Conservation (phyloP, 495 filamentous ascomycete species). For the Penicillium argentinense region DNA sequence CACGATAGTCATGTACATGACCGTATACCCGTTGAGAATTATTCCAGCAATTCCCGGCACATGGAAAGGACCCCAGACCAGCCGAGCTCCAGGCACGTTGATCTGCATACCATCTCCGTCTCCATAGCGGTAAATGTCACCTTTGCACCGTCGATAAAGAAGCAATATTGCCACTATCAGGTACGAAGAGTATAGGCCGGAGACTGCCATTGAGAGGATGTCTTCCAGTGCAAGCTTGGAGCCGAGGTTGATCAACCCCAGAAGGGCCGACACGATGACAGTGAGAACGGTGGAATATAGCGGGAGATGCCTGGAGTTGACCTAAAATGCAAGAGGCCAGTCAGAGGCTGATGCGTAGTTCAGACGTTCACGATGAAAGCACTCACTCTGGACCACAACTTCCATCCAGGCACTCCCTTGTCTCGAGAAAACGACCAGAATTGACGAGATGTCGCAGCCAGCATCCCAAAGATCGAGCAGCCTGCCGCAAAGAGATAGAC, state of each 20-base stretch:
- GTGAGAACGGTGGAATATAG: constrained; percentile 17
- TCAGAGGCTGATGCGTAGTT: too few species aligned
- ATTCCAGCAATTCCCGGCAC: constrained; percentile 12
- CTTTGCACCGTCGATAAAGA: constrained; percentile 3
- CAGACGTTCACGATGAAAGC: not conserved
- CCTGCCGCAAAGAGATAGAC: constrained; percentile 44
- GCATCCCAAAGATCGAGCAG: constrained; percentile 42
- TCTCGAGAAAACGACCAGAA: constrained; percentile 44
- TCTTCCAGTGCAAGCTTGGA: constrained; percentile 44
- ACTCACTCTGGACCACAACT: constrained; percentile 1
- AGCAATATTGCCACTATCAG: not conserved
- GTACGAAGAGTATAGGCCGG: not conserved
- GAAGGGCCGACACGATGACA: constrained; percentile 40
- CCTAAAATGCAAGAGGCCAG: too few species aligned
- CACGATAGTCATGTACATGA: constrained; percentile 12
- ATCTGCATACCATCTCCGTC: not conserved
- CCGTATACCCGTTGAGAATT: constrained; percentile 5
- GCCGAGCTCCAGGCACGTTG: constrained; percentile 1
- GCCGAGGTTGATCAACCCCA: constrained; percentile 53
- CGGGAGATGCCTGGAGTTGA: not conserved
- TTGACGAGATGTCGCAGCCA: constrained; percentile 52
- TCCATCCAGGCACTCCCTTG: constrained; percentile 11
- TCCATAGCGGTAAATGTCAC: constrained; percentile 1
- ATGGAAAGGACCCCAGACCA: constrained; percentile 11
- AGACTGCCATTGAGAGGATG: constrained; percentile 40